A percentile compares a stretch with the other conserved stretches of the same genome.
phyloP scores from a whole-genome alignment of 1,139 yeast genomes.

The Yamadazyma sp. region DNA sequence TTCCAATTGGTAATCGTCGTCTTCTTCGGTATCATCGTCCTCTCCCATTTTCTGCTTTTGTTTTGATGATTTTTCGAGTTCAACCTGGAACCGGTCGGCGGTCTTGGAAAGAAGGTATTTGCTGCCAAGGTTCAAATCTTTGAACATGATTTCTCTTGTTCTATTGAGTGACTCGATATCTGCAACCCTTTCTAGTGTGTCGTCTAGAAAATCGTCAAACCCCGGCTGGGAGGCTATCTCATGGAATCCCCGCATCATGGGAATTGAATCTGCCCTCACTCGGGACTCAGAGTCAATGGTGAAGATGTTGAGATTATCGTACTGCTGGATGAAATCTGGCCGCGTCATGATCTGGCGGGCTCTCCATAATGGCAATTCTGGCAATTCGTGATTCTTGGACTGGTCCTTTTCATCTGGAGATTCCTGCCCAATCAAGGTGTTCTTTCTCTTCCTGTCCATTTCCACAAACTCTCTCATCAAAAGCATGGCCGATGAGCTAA shows the following conservation, averaged over 20 bases:
- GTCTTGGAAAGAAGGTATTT: slow-evolving; percentile 18
- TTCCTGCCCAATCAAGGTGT: slow-evolving; percentile 26
- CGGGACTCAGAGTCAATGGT: slow-evolving; percentile 74
- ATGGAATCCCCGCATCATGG: slow-evolving; percentile 88
- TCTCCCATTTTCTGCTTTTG: slow-evolving; percentile 20
- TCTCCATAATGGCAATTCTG: slow-evolving; percentile 79
- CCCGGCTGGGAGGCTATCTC: slow-evolving; percentile 74
- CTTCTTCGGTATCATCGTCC: slow-evolving; percentile 35
- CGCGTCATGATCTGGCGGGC: slow-evolving; percentile 85
- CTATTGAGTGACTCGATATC: slow-evolving; percentile 80
- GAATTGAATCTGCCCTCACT: slow-evolving; percentile 79
- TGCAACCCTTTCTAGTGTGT: slow-evolving; percentile 69
- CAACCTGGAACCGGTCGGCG: slow-evolving; percentile 7
- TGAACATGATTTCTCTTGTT: slow-evolving; percentile 75
- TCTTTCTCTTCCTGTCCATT: slow-evolving; percentile 50
- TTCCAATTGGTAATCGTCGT: slow-evolving; percentile 36
- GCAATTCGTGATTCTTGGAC: slow-evolving; percentile 53
- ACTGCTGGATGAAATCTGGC: slow-evolving; percentile 73
- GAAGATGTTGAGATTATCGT: slow-evolving; percentile 75
- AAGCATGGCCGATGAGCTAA: slow-evolving; percentile 74
- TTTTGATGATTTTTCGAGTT: slow-evolving; percentile 12
- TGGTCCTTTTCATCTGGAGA: slow-evolving; percentile 19
- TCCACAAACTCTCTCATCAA: slow-evolving; percentile 71
- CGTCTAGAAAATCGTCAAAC: slow-evolving; percentile 66
- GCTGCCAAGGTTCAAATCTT: slow-evolving; percentile 64